Conservation (phyloP, 257 asterid genomes). For the Primulina tabacum region DNA sequence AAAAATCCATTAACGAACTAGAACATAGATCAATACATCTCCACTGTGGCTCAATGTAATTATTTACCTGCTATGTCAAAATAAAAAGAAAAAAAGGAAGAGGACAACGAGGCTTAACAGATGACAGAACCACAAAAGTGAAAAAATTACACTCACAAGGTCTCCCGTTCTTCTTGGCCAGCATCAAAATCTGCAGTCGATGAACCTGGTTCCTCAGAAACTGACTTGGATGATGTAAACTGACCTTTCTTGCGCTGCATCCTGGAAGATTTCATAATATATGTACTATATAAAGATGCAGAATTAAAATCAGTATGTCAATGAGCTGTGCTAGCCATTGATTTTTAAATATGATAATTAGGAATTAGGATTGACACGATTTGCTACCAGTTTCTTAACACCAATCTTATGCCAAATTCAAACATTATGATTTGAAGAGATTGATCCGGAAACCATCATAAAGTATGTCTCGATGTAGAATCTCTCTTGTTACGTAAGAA, state of each 20-base stretch:
- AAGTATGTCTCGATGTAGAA: not conserved
- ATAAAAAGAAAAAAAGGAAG: slow-evolving; percentile 13
- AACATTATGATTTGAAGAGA: not conserved
- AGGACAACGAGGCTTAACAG: slow-evolving; percentile 1
- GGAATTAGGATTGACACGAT: too few relatives aligned
- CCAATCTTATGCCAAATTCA: not conserved
- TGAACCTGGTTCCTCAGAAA: slow-evolving; percentile 77
- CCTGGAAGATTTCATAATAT: slow-evolving; percentile 42
- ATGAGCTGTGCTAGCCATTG: not conserved
- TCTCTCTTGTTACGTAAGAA: not conserved
- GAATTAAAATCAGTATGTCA: slow-evolving; percentile 6
- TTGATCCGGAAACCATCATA: slow-evolving; percentile 4
- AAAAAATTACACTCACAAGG: slow-evolving; percentile 52
- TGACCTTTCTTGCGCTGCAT: slow-evolving; percentile 99
- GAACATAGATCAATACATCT: not conserved
- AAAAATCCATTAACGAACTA: slow-evolving; percentile 6
- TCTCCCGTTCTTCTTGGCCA: slow-evolving; percentile 83
- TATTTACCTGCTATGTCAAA: slow-evolving; percentile 2
- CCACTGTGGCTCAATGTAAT: slow-evolving; percentile 21
- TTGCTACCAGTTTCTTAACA: not conserved
- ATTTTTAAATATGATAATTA: not conserved
- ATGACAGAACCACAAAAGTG: slow-evolving; percentile 1
- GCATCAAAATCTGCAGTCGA: slow-evolving; percentile 77
- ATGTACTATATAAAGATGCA: slow-evolving; percentile 15
- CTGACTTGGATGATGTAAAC: slow-evolving; percentile 80